Evolutionary conservation across 495 filamentous ascomycete genomes (phyloP), one percentile per base, ranked within the genome.

Genomic region (Penicillium subrubescens): DNA sequence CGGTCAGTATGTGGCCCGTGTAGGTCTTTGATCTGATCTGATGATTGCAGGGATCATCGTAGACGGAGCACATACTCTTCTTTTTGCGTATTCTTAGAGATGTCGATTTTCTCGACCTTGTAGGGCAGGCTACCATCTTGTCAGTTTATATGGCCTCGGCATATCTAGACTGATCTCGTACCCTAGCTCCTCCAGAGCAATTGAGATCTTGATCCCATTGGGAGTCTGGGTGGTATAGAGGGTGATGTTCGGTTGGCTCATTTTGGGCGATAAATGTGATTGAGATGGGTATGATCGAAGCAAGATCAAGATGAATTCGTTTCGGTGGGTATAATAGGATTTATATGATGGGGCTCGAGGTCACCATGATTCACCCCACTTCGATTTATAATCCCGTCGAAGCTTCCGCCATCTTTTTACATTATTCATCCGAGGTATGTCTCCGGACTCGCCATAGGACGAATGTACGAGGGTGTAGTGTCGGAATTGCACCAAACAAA

Each of bases 141-240:
- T 68, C 52, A 69, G 59, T 53, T 2, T 25, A 21, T 25, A 52
- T 61, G 61, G 59, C 31, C 39, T 60, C 23, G 41, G 50, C 5
- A 31, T 21, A 46, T 33, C 27, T 15, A 34, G 31, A 17, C 33
- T 21, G 41, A 25, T 39, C 14, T 33, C 75, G 48, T 72, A 82
- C 61, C 89, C 89, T 19, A 97, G 84, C 79, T 97, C 94, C 77
- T 97, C 93, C n/a, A 97, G 81, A 0, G 91, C 85, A 68, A 96
- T 96, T 57, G 91, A 92, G 69, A 94, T 86, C 73, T 96, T 97
- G 74, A 83, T 82, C 21, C 81, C 82, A 73, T 85, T 86, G 69
- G 82, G 82, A n/a, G 82, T 84, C 67, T 82, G 78, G 54, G 77
- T 63, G 1, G 82, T 83, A 68, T 83, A 84, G 15, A 84, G 75